Conservation (phyloP, 2,329 filamentous ascomycete genomes). For the Aspergillus versicolor region DNA sequence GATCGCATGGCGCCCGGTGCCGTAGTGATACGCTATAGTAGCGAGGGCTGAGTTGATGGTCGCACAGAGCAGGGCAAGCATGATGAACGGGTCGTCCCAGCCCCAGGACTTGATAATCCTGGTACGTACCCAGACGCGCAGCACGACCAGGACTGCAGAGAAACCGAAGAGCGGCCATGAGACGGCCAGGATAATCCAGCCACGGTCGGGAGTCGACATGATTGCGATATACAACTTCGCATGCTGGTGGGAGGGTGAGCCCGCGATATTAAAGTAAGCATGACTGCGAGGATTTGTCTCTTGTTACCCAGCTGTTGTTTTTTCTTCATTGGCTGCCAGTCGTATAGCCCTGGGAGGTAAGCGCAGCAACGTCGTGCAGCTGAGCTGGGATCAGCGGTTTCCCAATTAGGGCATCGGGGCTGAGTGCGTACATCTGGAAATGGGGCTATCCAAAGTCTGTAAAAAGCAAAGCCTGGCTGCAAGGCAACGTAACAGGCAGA, state of each 20-base stretch:
- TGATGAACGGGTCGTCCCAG: constrained; percentile 14
- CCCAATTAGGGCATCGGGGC: no score
- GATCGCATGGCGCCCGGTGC: constrained; percentile 6
- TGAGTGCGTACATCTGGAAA: no score
- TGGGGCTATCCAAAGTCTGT: no score
- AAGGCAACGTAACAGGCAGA: no score
- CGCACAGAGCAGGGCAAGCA: constrained; percentile 8
- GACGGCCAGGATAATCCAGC: constrained; percentile 6
- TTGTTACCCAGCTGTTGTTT: no score
- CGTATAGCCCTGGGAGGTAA: no score
- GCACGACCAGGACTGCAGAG: not conserved
- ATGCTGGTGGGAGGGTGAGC: not conserved
- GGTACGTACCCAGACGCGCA: constrained; percentile 7
- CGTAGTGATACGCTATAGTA: constrained; percentile 1
- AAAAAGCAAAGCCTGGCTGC: no score
- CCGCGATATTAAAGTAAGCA: not conserved
- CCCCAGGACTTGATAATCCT: constrained; percentile 6
- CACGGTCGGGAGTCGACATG: not conserved
- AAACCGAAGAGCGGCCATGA: constrained; percentile 11
- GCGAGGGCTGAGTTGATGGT: constrained; percentile 3
- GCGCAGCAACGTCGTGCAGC: no score
- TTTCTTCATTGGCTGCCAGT: no score
- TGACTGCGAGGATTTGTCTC: not conserved
- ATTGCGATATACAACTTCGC: not conserved
- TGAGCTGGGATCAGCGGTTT: no score